Base-by-base conservation (phyloP, 202 grass and related monocot genomes). In the Bolboschoenoplectus hybrid region DNA sequence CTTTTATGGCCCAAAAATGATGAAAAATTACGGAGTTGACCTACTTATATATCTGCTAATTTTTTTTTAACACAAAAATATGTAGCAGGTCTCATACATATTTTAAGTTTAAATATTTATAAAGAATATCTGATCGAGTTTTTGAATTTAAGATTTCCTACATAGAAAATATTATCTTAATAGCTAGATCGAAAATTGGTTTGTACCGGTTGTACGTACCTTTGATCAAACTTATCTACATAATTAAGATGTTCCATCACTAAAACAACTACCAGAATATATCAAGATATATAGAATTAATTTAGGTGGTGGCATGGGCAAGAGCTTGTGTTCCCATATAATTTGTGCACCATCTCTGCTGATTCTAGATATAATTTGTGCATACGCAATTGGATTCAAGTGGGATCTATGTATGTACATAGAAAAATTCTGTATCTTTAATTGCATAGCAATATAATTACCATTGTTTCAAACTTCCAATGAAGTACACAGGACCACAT, bases 401-500 rank as follows among this genome's bases (percentile, higher is more conserved):
- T 72, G 41, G 68, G 11, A 38, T 38, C 12, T 0, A 47, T 26
- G 43, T 0, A 47, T 26, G 43, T 72, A 72, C 40, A 69, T 69
- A 43, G 7, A 67, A 5, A 13, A 40, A 67, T 40, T 67, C 14
- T 67, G 64, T 67, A 67, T 67, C 19, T n/a, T n/a, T 13, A 61
- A 26, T 26, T 26, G 26, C 26, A 26, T 14, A n/a, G 65, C 11
- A 6, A 45, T 46, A 35, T 38, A 36, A 55, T 55, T 76, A 76
- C 5, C 73, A 16, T 76, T 16, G 12, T 8, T 36, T 76, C 49
- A 26, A 26, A 26, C 26, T 26, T 26, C 26, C 26, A 76, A 8
- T 56, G 51, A 38, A 55, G 16, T 72, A 57, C 51, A 78, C 51
- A 78, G 74, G 74, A 57, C 74, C 74, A 78, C 74, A 78, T 38